phyloP scores from a whole-genome alignment of 352 stramenopile species.

The Phytophthora aleatoria region DNA sequence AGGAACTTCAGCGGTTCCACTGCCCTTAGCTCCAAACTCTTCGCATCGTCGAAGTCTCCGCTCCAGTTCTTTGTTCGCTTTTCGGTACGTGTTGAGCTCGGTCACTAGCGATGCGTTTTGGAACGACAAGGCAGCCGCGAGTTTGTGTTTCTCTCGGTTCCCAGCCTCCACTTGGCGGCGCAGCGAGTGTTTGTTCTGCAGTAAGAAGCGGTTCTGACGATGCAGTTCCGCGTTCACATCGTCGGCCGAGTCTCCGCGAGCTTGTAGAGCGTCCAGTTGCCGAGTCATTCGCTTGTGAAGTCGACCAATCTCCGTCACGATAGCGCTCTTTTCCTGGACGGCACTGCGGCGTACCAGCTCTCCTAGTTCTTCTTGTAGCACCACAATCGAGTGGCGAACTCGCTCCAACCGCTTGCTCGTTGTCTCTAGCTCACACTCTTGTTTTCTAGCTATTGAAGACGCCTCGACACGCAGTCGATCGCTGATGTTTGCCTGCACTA shows the following conservation, averaged over 20 bases:
- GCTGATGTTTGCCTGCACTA: constrained; percentile 71
- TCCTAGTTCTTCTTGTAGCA: constrained; percentile 67
- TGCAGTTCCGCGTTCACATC: constrained; percentile 75
- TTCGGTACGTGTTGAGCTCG: constrained; percentile 65
- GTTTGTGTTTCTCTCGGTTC: constrained; percentile 72
- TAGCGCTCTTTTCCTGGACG: constrained; percentile 64
- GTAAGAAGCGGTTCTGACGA: constrained; percentile 72
- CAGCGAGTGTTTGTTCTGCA: constrained; percentile 79
- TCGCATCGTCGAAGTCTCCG: constrained; percentile 37
- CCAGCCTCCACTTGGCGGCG: constrained; percentile 64
- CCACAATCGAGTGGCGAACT: constrained; percentile 58
- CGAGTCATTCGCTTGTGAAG: constrained; percentile 68
- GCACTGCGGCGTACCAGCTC: constrained; percentile 62
- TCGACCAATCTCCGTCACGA: constrained; percentile 64
- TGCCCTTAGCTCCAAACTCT: constrained; percentile 10
- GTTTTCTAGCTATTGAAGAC: constrained; percentile 44
- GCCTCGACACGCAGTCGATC: constrained; percentile 62
- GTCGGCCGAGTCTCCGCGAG: constrained; percentile 50
- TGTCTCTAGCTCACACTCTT: constrained; percentile 42
- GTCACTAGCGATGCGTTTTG: constrained; percentile 72
- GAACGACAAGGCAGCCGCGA: constrained; percentile 67
- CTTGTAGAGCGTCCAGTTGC: constrained; percentile 58
- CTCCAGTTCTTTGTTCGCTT: constrained; percentile 74
- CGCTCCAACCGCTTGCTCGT: constrained; percentile 47
- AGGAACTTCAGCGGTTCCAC: constrained; percentile 14